phyloP scores from a whole-genome alignment of 2,329 filamentous ascomycete species.

The Alternaria sp. region DNA sequence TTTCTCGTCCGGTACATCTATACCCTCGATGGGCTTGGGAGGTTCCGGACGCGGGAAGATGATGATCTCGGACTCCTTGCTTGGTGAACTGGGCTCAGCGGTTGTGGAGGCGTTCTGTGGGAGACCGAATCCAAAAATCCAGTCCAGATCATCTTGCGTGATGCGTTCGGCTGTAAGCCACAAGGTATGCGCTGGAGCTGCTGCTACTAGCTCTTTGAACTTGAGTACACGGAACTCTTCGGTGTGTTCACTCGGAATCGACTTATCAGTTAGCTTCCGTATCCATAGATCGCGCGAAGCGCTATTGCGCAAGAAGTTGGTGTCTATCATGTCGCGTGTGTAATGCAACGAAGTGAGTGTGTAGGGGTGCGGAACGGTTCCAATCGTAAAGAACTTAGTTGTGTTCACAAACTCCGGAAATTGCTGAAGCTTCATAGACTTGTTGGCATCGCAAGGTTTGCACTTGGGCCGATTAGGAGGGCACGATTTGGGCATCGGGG shows the following conservation, averaged over 20 bases:
- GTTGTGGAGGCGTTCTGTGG: constrained; percentile 66
- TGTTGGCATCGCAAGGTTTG: constrained; percentile 71
- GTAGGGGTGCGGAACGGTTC: constrained; percentile 89
- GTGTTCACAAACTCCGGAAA: constrained; percentile 75
- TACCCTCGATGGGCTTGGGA: constrained; percentile 61
- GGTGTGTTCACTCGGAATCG: constrained; percentile 70
- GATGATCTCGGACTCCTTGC: constrained; percentile 65
- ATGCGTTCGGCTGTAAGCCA: constrained; percentile 80
- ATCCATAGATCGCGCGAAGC: constrained; percentile 84
- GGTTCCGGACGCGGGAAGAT: constrained; percentile 54
- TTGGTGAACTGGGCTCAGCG: constrained; percentile 66
- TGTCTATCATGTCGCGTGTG: constrained; percentile 57
- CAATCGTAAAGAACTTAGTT: constrained; percentile 79
- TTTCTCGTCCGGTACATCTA: constrained; percentile 59
- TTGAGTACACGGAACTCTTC: constrained; percentile 72
- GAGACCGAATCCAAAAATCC: constrained; percentile 87
- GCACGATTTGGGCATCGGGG: constrained; percentile 78
- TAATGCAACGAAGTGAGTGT: constrained; percentile 76
- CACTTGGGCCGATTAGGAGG: constrained; percentile 83
- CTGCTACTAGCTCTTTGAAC: constrained; percentile 84
- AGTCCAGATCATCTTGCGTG: constrained; percentile 78
- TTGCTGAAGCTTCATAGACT: constrained; percentile 72
- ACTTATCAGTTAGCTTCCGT: constrained; percentile 71
- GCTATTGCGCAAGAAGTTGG: constrained; percentile 60
- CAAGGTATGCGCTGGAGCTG: constrained; percentile 69